Conservation (phyloP, 441 rosid genomes). For the Pelargonium myrrhifolium region DNA sequence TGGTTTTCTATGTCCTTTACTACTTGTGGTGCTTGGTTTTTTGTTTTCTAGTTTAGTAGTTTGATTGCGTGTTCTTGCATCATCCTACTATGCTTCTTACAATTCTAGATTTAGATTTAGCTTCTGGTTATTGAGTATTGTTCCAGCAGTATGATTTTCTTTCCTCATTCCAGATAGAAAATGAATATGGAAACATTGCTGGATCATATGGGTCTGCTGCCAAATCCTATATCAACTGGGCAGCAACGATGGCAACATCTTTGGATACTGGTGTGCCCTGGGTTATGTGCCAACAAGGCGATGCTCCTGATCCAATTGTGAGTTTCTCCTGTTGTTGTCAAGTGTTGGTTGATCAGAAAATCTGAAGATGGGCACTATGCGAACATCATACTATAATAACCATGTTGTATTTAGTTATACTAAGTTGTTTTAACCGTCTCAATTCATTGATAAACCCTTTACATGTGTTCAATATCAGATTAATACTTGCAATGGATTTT, state of each 20-base stretch:
- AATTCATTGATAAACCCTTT: conserved; percentile 11
- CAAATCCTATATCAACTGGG: conserved; percentile 53
- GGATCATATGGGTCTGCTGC: conserved; percentile 45
- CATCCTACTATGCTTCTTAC: conserved; percentile 14
- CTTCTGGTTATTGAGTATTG: conserved; percentile 9
- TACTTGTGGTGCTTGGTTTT: conserved; percentile 7
- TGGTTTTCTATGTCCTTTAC: background rate
- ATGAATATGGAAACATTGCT: conserved; percentile 60
- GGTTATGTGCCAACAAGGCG: conserved; percentile 72
- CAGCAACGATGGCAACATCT: conserved; percentile 65
- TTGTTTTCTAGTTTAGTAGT: conserved; percentile 11
- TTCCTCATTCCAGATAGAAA: conserved; percentile 46
- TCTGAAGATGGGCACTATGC: background rate
- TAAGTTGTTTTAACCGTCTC: background rate
- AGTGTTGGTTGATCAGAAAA: background rate
- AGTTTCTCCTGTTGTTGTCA: conserved; percentile 17
- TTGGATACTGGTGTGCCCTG: conserved; percentile 69
- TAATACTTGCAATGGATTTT: conserved; percentile 71
- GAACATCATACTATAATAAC: background rate
- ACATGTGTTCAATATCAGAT: conserved; percentile 30
- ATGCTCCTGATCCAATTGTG: conserved; percentile 74
- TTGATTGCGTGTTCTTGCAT: conserved; percentile 14
- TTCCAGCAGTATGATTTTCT: background rate
- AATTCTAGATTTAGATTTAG: conserved; percentile 15
- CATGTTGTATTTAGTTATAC: background rate